Evolutionary conservation across 2,329 filamentous ascomycete species (phyloP).

Genomic region (Sphaerostilbella broomeana): DNA sequence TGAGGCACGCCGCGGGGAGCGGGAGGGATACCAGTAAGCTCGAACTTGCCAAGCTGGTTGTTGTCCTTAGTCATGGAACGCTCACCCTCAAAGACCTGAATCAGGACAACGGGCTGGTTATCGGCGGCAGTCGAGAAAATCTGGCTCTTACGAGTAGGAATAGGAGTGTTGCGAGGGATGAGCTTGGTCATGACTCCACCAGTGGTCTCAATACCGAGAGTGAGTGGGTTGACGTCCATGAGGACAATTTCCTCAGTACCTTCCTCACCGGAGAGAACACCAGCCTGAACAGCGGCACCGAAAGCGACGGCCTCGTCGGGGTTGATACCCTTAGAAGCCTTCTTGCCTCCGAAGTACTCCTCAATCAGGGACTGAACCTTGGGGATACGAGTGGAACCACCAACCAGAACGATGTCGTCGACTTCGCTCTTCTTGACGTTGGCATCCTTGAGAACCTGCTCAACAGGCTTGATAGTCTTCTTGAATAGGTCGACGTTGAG

Average conservation of each 20-base stretch:
- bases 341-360: constrained; percentile 93
- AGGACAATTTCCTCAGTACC: constrained; percentile 76
- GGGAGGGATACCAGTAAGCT: constrained; percentile 90
- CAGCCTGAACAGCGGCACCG: constrained; percentile 94
- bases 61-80: constrained; percentile 93
- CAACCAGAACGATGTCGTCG: constrained; percentile 94
- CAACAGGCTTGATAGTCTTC: constrained; percentile 97
- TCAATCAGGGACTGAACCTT: constrained; percentile 94
- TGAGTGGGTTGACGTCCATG: constrained; percentile 96
- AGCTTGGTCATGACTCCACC: constrained; percentile 97
- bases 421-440: constrained; percentile 95
- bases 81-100: constrained; percentile 94
- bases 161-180: constrained; percentile 88
- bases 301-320: constrained; percentile 98
- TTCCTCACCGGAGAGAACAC: constrained; percentile 85
- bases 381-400: constrained; percentile 98
- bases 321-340: constrained; percentile 98
- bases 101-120: constrained; percentile 91
- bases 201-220: constrained; percentile 94
- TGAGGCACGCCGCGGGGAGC: constrained; percentile 94
- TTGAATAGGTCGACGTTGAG: constrained; percentile 99
- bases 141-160: constrained; percentile 94
- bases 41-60: constrained; percentile 96
- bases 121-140: constrained; percentile 96
- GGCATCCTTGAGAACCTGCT: constrained; percentile 97